Base-by-base conservation (phyloP, 2,329 filamentous ascomycete species). In the Hortaea werneckii region DNA sequence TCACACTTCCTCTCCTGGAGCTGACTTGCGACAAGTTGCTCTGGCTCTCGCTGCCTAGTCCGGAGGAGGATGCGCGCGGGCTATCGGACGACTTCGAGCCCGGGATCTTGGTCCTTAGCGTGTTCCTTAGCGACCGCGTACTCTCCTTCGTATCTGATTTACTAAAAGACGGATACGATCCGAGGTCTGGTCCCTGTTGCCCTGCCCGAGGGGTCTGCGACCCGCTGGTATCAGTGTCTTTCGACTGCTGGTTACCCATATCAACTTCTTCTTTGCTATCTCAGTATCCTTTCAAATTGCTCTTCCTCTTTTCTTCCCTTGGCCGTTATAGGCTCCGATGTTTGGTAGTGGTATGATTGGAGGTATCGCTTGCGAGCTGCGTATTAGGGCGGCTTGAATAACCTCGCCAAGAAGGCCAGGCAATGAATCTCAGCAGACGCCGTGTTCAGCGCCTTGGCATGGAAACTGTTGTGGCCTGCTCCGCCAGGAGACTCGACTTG, bases 131-230 rank as follows among this genome's bases (percentile, higher is more conserved):
- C 4, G 89, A 95, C 54, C 88, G 84, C 29, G 84, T 80, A 5
- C 88, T 95, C 54, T 95, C 89, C 65, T 89, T 90, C 28, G 90
- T 96, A 63, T 96, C 90, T 46, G 88, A 87, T 64, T 85, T 84
- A 69, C 83, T 85, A 64, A 96, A 90, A 28, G 90, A 95, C 28
- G 89, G 90, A 66, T 92, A 94, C 29, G 87, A 85, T 65, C 87
- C 83, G 48, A 95, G 72, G 50, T 77, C 73, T 34, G 85, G 79
- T 53, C 69, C 71, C 48, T 67, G 63, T 35, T n/a, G 9, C 2
- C 29, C 5, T 43, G 65, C 64, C 37, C 67, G 69, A 37, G 71
- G 71, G 47, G 68, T 68, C 35, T 63, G 56, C 39, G 59, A 63
- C 48, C 69, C 67, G 48, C 65, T 67, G 48, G 64, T 66, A 52